Conservation (phyloP, 1,284 basidiomycete species). For the Cerrena zonata region DNA sequence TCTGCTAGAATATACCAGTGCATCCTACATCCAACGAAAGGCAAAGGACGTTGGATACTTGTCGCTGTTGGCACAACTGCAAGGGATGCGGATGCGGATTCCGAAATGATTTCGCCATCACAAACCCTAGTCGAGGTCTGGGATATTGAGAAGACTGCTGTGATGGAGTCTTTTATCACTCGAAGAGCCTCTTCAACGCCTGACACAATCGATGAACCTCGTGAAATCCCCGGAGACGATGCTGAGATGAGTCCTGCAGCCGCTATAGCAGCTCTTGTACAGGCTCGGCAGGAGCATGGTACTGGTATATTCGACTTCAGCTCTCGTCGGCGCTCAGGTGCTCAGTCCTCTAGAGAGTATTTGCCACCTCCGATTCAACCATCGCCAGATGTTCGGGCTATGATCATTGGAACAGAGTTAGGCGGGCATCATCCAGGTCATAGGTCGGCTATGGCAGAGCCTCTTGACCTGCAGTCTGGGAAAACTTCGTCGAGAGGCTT, state of each 20-base stretch:
- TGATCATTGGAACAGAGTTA: constrained; percentile 68
- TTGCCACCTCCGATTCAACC: constrained; percentile 33
- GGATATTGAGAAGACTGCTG: constrained; percentile 66
- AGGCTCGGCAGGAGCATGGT: constrained; percentile 36
- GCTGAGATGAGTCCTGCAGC: constrained; percentile 59
- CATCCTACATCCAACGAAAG: constrained; percentile 78
- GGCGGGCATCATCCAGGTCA: constrained; percentile 56
- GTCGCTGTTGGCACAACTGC: constrained; percentile 59
- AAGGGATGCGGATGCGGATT: constrained; percentile 24
- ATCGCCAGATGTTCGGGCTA: constrained; percentile 55
- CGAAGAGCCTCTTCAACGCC: constrained; percentile 34
- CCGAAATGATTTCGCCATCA: constrained; percentile 33
- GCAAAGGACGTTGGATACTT: constrained; percentile 84
- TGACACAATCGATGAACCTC: constrained; percentile 46
- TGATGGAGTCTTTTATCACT: constrained; percentile 68
- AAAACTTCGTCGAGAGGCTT: constrained; percentile 53
- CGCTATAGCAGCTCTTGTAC: constrained; percentile 57
- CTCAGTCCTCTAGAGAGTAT: constrained; percentile 23
- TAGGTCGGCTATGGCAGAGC: constrained; percentile 50
- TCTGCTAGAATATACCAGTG: constrained; percentile 63
- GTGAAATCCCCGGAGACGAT: constrained; percentile 44
- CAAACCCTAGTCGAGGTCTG: constrained; percentile 67
- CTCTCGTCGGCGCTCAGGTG: constrained; percentile 14
- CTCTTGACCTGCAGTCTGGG: constrained; percentile 23
- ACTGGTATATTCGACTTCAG: constrained; percentile 12